Evolutionary conservation across 2,329 filamentous ascomycete genomes (phyloP).

Genomic region (Phialocephala subalpina): DNA sequence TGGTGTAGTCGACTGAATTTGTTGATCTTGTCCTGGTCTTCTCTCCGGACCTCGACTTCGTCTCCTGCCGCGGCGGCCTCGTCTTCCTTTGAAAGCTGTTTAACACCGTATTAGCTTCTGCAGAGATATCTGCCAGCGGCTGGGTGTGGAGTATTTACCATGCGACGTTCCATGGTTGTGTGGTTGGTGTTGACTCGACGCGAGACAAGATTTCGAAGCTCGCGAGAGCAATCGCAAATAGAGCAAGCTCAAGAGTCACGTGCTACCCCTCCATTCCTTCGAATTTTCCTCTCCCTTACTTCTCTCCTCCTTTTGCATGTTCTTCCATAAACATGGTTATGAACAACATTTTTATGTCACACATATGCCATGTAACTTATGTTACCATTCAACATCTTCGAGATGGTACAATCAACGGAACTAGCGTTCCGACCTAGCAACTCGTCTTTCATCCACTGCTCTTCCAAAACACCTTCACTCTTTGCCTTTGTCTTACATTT

Average conservation of each 20-base stretch:
- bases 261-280: constrained; percentile 1
- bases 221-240: not conserved
- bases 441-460: not conserved
- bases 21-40: constrained; percentile 99
- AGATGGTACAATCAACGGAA: too few relatives aligned
- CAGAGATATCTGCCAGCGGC: not conserved
- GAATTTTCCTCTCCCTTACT: not conserved
- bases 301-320: not conserved
- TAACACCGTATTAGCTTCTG: constrained; percentile 2
- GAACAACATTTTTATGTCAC: not conserved
- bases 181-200: constrained; percentile 8
- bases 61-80: constrained; percentile 77
- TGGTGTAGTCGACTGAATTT: constrained; percentile 94
- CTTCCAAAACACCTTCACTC: not conserved
- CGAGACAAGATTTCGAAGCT: not conserved
- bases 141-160: constrained; percentile 10
- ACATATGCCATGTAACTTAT: too few relatives aligned
- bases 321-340: not conserved
- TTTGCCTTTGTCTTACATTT: not conserved
- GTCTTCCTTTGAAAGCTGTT: constrained; percentile 88
- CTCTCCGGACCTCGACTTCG: constrained; percentile 91
- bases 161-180: constrained; percentile 29
- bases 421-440: not conserved
- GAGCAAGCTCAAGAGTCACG: not conserved
- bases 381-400: too few relatives aligned